phyloP scores from a whole-genome alignment of 1,284 basidiomycete genomes.

The Mycocalia duriaeana region DNA sequence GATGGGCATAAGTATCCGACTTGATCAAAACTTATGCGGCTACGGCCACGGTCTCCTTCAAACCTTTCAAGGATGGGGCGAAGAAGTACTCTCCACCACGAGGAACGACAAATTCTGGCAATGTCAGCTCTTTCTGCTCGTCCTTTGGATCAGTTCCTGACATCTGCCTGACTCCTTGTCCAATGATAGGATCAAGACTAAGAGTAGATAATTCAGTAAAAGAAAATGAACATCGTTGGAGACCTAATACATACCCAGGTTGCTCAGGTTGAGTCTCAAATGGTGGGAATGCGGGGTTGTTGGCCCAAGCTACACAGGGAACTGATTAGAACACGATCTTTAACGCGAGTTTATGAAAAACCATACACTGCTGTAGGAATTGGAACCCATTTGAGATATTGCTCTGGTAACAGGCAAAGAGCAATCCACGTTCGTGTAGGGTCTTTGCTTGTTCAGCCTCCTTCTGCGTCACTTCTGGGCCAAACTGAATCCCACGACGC shows the following conservation, averaged over 20 bases:
- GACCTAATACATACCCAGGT: conserved; percentile 22
- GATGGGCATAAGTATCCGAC: too few species aligned
- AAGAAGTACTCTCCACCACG: conserved; percentile 42
- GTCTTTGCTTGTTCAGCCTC: conserved; percentile 28
- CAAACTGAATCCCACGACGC: conserved; percentile 37
- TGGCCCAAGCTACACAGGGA: conserved; percentile 19
- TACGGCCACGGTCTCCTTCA: conserved; percentile 26
- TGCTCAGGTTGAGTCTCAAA: conserved; percentile 16
- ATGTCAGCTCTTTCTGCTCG: conserved; percentile 18
- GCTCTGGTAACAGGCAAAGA: conserved; percentile 42
- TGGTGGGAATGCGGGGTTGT: conserved; percentile 20
- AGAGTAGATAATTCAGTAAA: neutral
- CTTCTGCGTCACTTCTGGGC: conserved; percentile 31
- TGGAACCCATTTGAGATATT: conserved; percentile 38
- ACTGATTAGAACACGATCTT: neutral
- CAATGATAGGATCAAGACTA: conserved; percentile 43
- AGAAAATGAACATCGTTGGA: neutral
- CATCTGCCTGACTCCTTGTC: conserved; percentile 37
- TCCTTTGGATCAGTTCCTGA: conserved; percentile 37
- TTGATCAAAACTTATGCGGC: neutral
- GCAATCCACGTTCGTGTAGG: conserved; percentile 33
- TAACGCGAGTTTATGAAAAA: neutral
- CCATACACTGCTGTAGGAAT: conserved; percentile 36
- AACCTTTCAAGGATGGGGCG: conserved; percentile 32
- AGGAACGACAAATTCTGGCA: conserved; percentile 31